Conservation (phyloP, 768 basidiomycete genomes). For the Punctularia strigosozonata region DNA sequence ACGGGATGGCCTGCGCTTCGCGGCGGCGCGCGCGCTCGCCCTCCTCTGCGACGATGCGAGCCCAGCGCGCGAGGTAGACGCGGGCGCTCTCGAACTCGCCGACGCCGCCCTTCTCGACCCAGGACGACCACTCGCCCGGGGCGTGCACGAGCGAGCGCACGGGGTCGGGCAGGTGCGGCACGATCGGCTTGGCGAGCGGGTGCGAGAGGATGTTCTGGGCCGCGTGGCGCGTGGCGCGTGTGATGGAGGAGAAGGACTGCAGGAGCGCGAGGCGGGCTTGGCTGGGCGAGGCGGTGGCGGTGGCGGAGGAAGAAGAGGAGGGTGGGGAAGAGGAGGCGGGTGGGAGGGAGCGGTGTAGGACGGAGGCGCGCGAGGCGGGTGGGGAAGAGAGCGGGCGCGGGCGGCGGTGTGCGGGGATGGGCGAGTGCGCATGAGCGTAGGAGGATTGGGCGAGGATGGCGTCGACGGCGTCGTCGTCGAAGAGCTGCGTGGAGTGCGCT, state of each 20-base stretch:
- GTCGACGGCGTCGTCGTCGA: conserved; percentile 80
- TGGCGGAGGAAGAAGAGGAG: conserved; percentile 41
- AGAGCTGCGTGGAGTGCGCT: conserved; percentile 75
- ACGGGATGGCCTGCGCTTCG: conserved; percentile 62
- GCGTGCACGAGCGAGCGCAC: conserved; percentile 84
- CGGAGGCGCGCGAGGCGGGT: conserved; percentile 41
- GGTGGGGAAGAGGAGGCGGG: conserved; percentile 39
- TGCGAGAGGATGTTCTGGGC: conserved; percentile 94
- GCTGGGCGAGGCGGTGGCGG: conserved; percentile 41
- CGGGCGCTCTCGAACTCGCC: conserved; percentile 95
- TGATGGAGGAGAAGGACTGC: conserved; percentile 92
- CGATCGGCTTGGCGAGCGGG: conserved; percentile 89
- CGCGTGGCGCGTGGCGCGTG: conserved; percentile 83
- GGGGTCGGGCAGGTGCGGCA: conserved; percentile 92
- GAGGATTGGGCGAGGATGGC: conserved; percentile 76
- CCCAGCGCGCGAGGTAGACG: conserved; percentile 95
- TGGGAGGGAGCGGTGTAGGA: conserved; percentile 67
- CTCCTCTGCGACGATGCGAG: conserved; percentile 93
- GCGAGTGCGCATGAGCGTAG: conserved; percentile 65
- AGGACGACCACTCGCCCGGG: conserved; percentile 87
- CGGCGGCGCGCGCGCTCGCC: conserved; percentile 80
- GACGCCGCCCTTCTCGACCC: conserved; percentile 87
- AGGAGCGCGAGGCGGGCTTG: conserved; percentile 74
- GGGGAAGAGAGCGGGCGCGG: conserved; percentile 49
- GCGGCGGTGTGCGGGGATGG: conserved; percentile 73